Conservation (phyloP, 2,329 filamentous ascomycete species). For the Nectriaceae sp. region DNA sequence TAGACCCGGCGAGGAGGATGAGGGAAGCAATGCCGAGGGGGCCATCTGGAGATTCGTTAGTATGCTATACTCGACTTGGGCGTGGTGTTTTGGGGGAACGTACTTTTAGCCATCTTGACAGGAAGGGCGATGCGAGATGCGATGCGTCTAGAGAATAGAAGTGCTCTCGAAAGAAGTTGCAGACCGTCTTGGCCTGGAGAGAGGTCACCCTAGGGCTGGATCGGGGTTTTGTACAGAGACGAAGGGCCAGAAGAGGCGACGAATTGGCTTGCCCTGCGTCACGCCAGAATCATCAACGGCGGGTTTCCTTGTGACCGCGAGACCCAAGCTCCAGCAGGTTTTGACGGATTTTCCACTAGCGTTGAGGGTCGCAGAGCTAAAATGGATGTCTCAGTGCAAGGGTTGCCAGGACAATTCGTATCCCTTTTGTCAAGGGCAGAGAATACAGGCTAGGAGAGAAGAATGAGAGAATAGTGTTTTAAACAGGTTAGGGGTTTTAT, state of each 20-base stretch:
- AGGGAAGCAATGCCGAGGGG: conserved; percentile 45
- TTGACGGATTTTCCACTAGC: neutral
- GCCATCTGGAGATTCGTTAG: conserved; percentile 34
- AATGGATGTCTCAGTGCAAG: neutral
- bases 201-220: too few relatives aligned
- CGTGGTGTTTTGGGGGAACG: neutral
- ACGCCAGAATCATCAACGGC: neutral
- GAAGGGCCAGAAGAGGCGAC: too few relatives aligned
- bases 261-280: too few relatives aligned
- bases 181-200: neutral
- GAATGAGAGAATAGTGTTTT: too few relatives aligned
- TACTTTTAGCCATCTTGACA: conserved; percentile 27
- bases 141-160: too few relatives aligned
- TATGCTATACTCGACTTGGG: neutral
- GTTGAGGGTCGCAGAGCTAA: neutral
- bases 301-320: neutral
- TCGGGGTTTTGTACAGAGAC: neutral
- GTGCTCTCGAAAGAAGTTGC: neutral
- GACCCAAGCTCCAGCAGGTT: neutral
- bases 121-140: neutral
- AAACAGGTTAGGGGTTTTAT: too few relatives aligned
- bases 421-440: too few relatives aligned
- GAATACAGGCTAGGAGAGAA: too few relatives aligned
- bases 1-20: conserved; percentile 51
- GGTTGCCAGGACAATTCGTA: neutral